Evolutionary conservation across 108 stramenopile species (phyloP), one percentile per base, ranked within the genome.

Genomic region (Cyclostephanos invisitatus): DNA sequence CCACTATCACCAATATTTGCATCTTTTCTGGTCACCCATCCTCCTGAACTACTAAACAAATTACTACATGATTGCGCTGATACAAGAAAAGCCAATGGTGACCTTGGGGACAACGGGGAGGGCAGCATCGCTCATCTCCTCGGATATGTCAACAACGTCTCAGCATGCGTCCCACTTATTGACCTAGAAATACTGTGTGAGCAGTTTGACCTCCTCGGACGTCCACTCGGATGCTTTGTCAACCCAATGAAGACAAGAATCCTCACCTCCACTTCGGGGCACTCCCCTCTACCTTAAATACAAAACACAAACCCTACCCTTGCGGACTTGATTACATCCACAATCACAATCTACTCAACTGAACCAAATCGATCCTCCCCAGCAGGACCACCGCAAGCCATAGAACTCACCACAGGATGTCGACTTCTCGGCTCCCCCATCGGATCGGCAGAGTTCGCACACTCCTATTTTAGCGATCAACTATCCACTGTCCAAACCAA

Each of bases 1-100:
- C 72, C 72, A 15, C 3, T 64, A 27, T 73, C 72, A 35, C 63
- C 51, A 0, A 21, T 73, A 5, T 65, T 73, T 28, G 64, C 63
- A 35, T 35, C 62, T 0, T 9, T 73, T 5, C 53, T 73, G 0
- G 29, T 73, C 1, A 12, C 51, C 63, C 25, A 37, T 15, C 42
- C 64, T 29, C 72, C 64, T 8, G 28, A 24, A n/a, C n/a, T n/a
- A n/a, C n/a, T n/a, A n/a, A n/a, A n/a, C n/a, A n/a, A n/a, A n/a
- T n/a, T n/a, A n/a, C n/a, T n/a, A n/a, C n/a, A n/a, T n/a, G n/a
- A n/a, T n/a, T n/a, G n/a, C n/a, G n/a, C n/a, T n/a, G n/a, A n/a
- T n/a, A n/a, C n/a, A n/a, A n/a, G n/a, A n/a, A n/a, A n/a, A n/a
- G n/a, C n/a, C n/a, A n/a, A n/a, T n/a, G n/a, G n/a, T 9, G 4